A percentile compares a stretch with the other conserved stretches of the same genome.
Evolutionary conservation across 2,329 filamentous ascomycete genomes (phyloP).

Genomic region (Rhinocladiella similis): DNA sequence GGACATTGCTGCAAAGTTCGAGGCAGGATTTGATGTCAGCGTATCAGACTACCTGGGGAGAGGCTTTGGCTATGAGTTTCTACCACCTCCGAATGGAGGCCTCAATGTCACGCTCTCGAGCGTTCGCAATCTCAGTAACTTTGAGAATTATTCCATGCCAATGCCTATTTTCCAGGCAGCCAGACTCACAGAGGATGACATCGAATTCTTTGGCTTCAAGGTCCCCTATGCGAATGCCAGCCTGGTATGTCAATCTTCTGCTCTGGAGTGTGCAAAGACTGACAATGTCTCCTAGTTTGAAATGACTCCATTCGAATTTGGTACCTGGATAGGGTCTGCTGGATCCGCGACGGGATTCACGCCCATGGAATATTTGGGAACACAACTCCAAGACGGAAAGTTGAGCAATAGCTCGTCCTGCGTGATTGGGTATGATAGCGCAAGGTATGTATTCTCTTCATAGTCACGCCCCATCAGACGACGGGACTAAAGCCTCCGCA

Average conservation of each 20-base stretch:
- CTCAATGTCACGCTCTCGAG: conserved; percentile 37
- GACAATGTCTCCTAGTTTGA: conserved; percentile 37
- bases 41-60: conserved; percentile 44
- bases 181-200: conserved; percentile 26
- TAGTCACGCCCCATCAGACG: not conserved
- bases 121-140: conserved; percentile 39
- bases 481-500: not conserved
- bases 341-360: conserved; percentile 11
- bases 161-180: conserved; percentile 47
- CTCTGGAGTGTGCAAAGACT: no score
- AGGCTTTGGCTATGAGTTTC: conserved; percentile 41
- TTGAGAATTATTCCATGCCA: conserved; percentile 41
- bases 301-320: conserved; percentile 20
- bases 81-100: conserved; percentile 39
- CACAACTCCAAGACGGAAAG: conserved; percentile 3
- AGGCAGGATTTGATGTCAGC: conserved; percentile 41
- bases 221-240: conserved; percentile 9
- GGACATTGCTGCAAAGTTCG: conserved; percentile 38
- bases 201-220: conserved; percentile 6
- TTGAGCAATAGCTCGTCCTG: not conserved
- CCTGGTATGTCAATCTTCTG: not conserved
- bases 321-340: conserved; percentile 44
- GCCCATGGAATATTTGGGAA: conserved; percentile 17
- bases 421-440: conserved; percentile 6
- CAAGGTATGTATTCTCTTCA: not conserved